Conservation (phyloP, 1,139 yeast species). For the Suhomyces choctaworum region DNA sequence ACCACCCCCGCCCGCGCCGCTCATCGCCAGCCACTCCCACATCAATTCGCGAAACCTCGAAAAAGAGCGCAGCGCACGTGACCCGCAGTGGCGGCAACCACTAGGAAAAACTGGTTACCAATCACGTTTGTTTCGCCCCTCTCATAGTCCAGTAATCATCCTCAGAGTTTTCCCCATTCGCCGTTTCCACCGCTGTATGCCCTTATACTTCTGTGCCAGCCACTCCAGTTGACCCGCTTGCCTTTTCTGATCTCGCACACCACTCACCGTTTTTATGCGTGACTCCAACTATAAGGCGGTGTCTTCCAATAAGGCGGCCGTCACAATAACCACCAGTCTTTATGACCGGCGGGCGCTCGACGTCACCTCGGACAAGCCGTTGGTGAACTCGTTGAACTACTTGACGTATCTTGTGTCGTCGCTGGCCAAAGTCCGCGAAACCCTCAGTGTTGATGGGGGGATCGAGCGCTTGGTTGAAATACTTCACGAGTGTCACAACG, state of each 20-base stretch:
- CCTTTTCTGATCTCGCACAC: conserved; percentile 1
- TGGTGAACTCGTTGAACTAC: conserved; percentile 88
- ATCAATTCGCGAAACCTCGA: too few species aligned
- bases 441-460: conserved; percentile 88
- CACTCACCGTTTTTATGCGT: conserved; percentile 55
- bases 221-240: background rate
- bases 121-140: too few species aligned
- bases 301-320: conserved; percentile 81
- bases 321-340: conserved; percentile 81
- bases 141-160: background rate
- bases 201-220: background rate
- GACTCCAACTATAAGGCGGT: conserved; percentile 85
- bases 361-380: conserved; percentile 84
- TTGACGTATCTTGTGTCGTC: conserved; percentile 84
- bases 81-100: conserved; percentile 6
- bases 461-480: conserved; percentile 84
- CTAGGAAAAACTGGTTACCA: background rate
- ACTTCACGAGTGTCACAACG: conserved; percentile 70
- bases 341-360: conserved; percentile 93
- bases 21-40: too few species aligned
- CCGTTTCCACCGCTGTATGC: background rate
- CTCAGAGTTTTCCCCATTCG: background rate
- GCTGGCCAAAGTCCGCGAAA: conserved; percentile 86
- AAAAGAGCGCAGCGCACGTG: too few species aligned
- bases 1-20: too few species aligned